These are phyloP conservation scores for Chrysoporthe austroafricana DNA, from an alignment of 2,329 filamentous ascomycete species.

Conservation along the genomic window DNA sequence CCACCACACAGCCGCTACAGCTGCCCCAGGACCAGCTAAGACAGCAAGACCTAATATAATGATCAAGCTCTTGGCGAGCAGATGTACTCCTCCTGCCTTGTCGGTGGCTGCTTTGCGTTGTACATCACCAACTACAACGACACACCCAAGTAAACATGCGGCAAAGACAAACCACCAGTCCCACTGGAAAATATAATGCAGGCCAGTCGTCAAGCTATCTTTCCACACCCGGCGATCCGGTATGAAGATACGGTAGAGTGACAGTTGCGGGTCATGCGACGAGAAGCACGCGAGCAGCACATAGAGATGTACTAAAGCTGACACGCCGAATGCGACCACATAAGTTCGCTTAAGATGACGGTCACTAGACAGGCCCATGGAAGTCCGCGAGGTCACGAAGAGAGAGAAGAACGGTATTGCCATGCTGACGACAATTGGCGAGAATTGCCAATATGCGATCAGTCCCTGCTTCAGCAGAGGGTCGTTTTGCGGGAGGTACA, in stretches of 20 bases:
- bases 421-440: slow-evolving; percentile 10
- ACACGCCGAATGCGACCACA: slow-evolving; percentile 5
- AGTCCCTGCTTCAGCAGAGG: not conserved
- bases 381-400: not conserved
- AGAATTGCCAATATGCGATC: slow-evolving; percentile 2
- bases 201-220: not conserved
- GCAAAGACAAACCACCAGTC: slow-evolving; percentile 7
- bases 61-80: not conserved
- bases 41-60: slow-evolving; percentile 3
- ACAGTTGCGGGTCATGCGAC: not conserved
- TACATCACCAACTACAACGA: not conserved
- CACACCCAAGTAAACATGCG: not conserved
- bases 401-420: not conserved
- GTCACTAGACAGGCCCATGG: not conserved
- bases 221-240: not conserved
- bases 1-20: slow-evolving; percentile 7
- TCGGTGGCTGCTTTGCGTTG: slow-evolving; percentile 1
- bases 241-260: slow-evolving; percentile 1
- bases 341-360: slow-evolving; percentile 3
- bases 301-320: slow-evolving; percentile 7
- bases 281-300: slow-evolving; percentile 5
- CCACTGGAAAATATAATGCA: slow-evolving; percentile 15
- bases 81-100: not conserved
- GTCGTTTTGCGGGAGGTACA: not conserved
- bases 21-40: not conserved